Conservation (phyloP, 2,329 filamentous ascomycete genomes). For the Ceratocystiopsis sp. region DNA sequence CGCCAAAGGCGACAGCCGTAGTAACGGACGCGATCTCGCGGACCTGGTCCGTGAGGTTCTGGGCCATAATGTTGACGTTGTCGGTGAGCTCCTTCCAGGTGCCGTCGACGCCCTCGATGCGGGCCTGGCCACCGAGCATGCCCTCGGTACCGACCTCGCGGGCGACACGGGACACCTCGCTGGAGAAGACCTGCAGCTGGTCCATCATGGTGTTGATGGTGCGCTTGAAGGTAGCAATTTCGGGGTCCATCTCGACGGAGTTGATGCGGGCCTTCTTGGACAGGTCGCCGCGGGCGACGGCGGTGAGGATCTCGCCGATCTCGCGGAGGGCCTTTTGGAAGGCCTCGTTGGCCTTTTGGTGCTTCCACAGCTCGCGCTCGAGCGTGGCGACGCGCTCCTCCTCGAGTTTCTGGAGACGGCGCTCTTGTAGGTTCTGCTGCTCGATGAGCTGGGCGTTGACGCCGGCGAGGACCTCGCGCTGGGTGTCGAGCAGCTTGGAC, state of each 20-base stretch:
- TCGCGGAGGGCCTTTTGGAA: conserved; percentile 95
- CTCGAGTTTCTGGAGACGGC: conserved; percentile 67
- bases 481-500: conserved; percentile 76
- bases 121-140: conserved; percentile 80
- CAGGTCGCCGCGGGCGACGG: conserved; percentile 84
- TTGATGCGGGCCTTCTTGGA: conserved; percentile 96
- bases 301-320: conserved; percentile 93
- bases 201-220: conserved; percentile 99
- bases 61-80: conserved; percentile 74
- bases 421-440: conserved; percentile 72
- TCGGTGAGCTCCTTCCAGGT: conserved; percentile 96
- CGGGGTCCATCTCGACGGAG: conserved; percentile 89
- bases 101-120: conserved; percentile 84
- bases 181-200: conserved; percentile 89
- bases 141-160: conserved; percentile 94
- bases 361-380: conserved; percentile 88
- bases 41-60: conserved; percentile 69
- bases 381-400: conserved; percentile 74
- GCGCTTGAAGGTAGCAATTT: conserved; percentile 94
- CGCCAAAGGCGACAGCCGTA: conserved; percentile 66
- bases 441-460: conserved; percentile 74
- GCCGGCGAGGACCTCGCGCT: conserved; percentile 69
- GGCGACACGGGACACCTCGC: conserved; percentile 85
- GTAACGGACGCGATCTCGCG: conserved; percentile 75
- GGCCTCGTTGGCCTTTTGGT: conserved; percentile 93